These are phyloP conservation scores for Sporothrix luriei DNA, from an alignment of 2,329 filamentous ascomycete species.

Conservation along the genomic window DNA sequence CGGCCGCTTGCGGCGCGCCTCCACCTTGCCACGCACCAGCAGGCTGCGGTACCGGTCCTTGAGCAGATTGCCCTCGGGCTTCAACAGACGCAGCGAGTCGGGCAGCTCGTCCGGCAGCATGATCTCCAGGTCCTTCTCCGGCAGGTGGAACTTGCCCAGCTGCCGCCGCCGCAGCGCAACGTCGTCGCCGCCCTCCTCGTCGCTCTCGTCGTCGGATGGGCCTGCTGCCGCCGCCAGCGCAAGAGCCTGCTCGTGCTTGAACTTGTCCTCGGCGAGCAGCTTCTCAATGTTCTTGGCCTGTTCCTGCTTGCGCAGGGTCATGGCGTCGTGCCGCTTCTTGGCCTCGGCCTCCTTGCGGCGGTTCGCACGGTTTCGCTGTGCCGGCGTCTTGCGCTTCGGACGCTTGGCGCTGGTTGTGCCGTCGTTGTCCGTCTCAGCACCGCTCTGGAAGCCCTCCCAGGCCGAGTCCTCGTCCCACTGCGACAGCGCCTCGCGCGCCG, in stretches of 20 bases:
- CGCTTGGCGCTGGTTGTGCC: slow-evolving; percentile 62
- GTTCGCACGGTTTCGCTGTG: slow-evolving; percentile 85
- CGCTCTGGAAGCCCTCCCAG: slow-evolving; percentile 88
- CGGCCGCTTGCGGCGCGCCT: slow-evolving; percentile 74
- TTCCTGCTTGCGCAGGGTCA: slow-evolving; percentile 70
- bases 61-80: slow-evolving; percentile 93
- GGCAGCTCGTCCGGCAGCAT: slow-evolving; percentile 81
- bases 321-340: slow-evolving; percentile 71
- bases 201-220: slow-evolving; percentile 49
- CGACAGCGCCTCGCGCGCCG: slow-evolving; percentile 64
- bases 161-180: slow-evolving; percentile 68
- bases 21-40: slow-evolving; percentile 84
- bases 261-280: slow-evolving; percentile 68
- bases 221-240: slow-evolving; percentile 51
- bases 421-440: slow-evolving; percentile 61
- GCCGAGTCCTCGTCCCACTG: slow-evolving; percentile 86
- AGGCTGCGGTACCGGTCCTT: slow-evolving; percentile 90
- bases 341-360: slow-evolving; percentile 85
- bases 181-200: slow-evolving; percentile 63
- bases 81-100: slow-evolving; percentile 77
- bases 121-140: slow-evolving; percentile 78
- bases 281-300: slow-evolving; percentile 73
- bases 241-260: slow-evolving; percentile 57
- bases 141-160: slow-evolving; percentile 72
- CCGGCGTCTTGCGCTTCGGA: slow-evolving; percentile 80